These are phyloP conservation scores for Meyerozyma carpophila DNA, from an alignment of 1,139 yeast genomes.

Conservation along the genomic window DNA sequence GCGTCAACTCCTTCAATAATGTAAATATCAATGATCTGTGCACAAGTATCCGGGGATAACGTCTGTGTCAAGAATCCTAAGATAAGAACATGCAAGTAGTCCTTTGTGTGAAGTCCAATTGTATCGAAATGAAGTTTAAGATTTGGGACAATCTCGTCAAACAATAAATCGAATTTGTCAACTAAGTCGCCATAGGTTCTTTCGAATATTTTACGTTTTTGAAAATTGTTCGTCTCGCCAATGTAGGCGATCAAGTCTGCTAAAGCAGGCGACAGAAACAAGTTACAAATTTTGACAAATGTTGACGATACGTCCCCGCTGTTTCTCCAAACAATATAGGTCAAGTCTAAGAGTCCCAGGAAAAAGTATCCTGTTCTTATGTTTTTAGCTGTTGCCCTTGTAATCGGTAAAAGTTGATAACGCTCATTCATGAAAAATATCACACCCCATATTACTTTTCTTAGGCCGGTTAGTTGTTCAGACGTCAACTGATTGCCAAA, in stretches of 20 bases:
- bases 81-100: conserved; percentile 19
- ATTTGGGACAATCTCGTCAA: conserved; percentile 38
- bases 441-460: neutral
- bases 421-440: neutral
- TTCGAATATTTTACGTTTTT: conserved; percentile 2
- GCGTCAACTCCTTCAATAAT: conserved; percentile 58
- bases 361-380: conserved; percentile 10
- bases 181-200: conserved; percentile 13
- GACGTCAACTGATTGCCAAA: neutral
- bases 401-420: neutral
- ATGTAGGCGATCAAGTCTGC: conserved; percentile 16
- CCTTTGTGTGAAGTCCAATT: conserved; percentile 27
- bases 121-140: conserved; percentile 47
- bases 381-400: neutral
- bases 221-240: neutral
- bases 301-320: conserved; percentile 32
- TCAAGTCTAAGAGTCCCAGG: conserved; percentile 26
- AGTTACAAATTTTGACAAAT: conserved; percentile 39
- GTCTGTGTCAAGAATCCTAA: conserved; percentile 17
- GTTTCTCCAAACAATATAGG: conserved; percentile 37
- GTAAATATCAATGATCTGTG: conserved; percentile 46
- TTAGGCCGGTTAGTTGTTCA: neutral
- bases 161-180: conserved; percentile 41
- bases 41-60: conserved; percentile 21
- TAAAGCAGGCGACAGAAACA: conserved; percentile 30